These are phyloP conservation scores for Afroboletus lepidellus DNA, from an alignment of 1,284 basidiomycete genomes.

Conservation along the genomic window DNA sequence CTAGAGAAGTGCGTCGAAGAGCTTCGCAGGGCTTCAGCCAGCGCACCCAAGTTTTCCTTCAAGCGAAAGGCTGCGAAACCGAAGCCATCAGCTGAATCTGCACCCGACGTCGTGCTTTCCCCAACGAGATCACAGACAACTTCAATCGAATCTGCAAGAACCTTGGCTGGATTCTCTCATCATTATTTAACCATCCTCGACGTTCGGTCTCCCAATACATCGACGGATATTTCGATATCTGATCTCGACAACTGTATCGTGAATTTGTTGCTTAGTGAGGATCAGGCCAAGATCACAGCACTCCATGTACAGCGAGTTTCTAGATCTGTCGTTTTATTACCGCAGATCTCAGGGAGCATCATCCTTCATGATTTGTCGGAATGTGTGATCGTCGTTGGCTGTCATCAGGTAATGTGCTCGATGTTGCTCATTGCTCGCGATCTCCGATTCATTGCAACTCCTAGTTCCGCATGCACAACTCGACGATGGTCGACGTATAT, in stretches of 20 bases:
- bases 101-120: slow-evolving; percentile 1
- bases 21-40: slow-evolving; percentile 43
- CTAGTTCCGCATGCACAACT: slow-evolving; percentile 81
- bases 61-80: slow-evolving; percentile 49
- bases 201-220: slow-evolving; percentile 29
- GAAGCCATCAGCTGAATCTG: slow-evolving; percentile 17
- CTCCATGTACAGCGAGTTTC: slow-evolving; percentile 59
- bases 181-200: slow-evolving; percentile 40
- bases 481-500: slow-evolving; percentile 57
- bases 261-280: slow-evolving; percentile 46
- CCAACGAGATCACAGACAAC: slow-evolving; percentile 19
- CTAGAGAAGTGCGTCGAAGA: slow-evolving; percentile 54
- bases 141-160: slow-evolving; percentile 32
- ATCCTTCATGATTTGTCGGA: slow-evolving; percentile 60
- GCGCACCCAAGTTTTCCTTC: slow-evolving; percentile 70
- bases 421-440: background rate
- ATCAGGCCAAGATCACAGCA: slow-evolving; percentile 34
- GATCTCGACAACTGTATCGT: slow-evolving; percentile 65
- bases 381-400: slow-evolving; percentile 65
- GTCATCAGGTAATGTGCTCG: slow-evolving; percentile 64
- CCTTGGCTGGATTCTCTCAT: slow-evolving; percentile 41
- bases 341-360: slow-evolving; percentile 63
- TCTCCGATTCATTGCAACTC: slow-evolving; percentile 1
- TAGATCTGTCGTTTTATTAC: slow-evolving; percentile 62
- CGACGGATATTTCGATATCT: slow-evolving; percentile 53